Evolutionary conservation across 2,329 filamentous ascomycete genomes (phyloP), one percentile per base, ranked within the genome.

Genomic region (Ceratocystis ficicola): DNA sequence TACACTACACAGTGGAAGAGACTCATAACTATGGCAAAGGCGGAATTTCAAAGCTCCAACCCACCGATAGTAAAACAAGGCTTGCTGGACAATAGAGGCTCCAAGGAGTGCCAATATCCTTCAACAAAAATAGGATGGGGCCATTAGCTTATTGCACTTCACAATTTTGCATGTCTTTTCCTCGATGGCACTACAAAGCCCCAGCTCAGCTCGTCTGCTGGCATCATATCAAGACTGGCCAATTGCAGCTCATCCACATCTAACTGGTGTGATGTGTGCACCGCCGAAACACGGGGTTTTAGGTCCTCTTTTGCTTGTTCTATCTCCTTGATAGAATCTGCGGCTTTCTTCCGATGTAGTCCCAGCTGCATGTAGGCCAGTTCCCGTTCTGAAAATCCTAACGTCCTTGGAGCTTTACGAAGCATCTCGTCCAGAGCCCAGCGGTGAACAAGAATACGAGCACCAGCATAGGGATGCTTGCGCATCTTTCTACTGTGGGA

Each of bases 301-400:
- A 63, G 2, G 5, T 25, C n/a, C 10, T 20, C 12, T 12, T 7
- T 32, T 17, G n/a, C 6, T 20, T 25, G 20, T 5, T 50, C 20
- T 20, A 55, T 41, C 10, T n/a, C 30, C 62, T 3, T 15, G 8
- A 48, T 20, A 17, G 22, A 46, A 15, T 41, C 52, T 22, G 25
- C 20, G 0, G 55, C 64, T 17, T 28, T 60, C 44, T 44, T 61
- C 22, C 64, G 15, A 28, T 46, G 10, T 20, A 41, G 36, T 8
- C 64, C 44, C 44, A 65, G 30, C 17, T 65, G 20, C n/a, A 65
- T 7, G n/a, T 61, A 46, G 12, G 55, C 55, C 55, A 65, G 10
- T 20, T 65, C 55, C 17, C 64, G 25, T 4, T 65, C 57, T 17
- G 64, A 65, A 7, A n/a, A n/a, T 10, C 32, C 44, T 17, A 50